Percentiles rank a stretch among this genome's conserved stretches.
These are phyloP conservation scores for Aureobasidium mangrovei DNA, from an alignment of 2,329 filamentous ascomycete genomes.

Conservation along the genomic window DNA sequence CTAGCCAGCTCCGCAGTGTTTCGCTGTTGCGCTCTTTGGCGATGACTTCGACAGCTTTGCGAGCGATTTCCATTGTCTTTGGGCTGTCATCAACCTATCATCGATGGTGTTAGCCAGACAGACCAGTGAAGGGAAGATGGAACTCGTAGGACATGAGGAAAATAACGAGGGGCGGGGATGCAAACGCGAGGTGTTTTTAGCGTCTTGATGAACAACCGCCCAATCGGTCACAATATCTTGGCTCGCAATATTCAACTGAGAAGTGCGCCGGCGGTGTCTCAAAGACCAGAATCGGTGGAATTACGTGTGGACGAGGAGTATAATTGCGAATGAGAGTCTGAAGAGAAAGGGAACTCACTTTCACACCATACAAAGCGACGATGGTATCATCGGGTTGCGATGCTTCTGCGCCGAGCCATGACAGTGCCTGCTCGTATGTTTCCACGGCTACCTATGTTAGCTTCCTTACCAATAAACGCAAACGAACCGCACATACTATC, in stretches of 20 bases:
- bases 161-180: no score
- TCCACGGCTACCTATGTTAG: conserved; percentile 39
- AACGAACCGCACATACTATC: conserved; percentile 33
- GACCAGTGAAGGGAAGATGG: no score
- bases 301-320: not conserved
- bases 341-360: conserved; percentile 33
- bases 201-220: no score
- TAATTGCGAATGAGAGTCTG: not conserved
- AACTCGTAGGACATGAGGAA: not conserved
- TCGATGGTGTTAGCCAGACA: not conserved
- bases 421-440: conserved; percentile 55
- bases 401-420: conserved; percentile 48
- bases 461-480: not conserved
- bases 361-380: conserved; percentile 47
- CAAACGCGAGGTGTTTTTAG: no score
- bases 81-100: conserved; percentile 43
- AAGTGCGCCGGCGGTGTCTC: no score
- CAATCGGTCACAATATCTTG: no score
- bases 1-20: conserved; percentile 43
- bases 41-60: conserved; percentile 50
- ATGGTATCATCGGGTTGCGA: conserved; percentile 47
- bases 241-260: no score
- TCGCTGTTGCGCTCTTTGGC: conserved; percentile 50
- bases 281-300: no score
- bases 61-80: conserved; percentile 40